A percentile compares a stretch with the other conserved stretches of the same genome.
Evolutionary conservation across 2,329 filamentous ascomycete species (phyloP).

Genomic region (Colletotrichum tabaci): DNA sequence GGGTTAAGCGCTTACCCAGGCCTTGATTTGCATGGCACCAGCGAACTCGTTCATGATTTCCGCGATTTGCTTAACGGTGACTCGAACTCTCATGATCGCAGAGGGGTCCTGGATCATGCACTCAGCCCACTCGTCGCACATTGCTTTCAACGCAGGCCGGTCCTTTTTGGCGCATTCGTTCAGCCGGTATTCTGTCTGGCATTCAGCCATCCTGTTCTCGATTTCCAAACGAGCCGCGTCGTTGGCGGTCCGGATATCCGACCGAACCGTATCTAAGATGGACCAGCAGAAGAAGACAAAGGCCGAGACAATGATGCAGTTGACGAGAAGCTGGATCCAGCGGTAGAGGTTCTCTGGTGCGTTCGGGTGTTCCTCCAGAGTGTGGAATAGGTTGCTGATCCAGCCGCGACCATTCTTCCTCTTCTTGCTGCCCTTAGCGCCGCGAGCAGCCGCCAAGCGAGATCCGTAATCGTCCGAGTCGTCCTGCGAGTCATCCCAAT

Average conservation of each 20-base stretch:
- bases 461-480: conserved; percentile 64
- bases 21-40: conserved; percentile 89
- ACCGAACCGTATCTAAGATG: conserved; percentile 78
- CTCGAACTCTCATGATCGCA: conserved; percentile 82
- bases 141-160: conserved; percentile 79
- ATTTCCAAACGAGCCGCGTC: conserved; percentile 78
- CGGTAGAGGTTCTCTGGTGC: conserved; percentile 72
- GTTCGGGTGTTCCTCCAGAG: conserved; percentile 70
- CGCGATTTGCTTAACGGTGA: conserved; percentile 90
- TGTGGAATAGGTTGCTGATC: conserved; percentile 62
- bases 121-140: conserved; percentile 85
- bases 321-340: conserved; percentile 75
- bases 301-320: conserved; percentile 70
- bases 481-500: conserved; percentile 62
- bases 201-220: conserved; percentile 80
- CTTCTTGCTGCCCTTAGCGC: conserved; percentile 41
- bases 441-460: conserved; percentile 38
- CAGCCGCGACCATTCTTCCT: conserved; percentile 48
- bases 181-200: conserved; percentile 79
- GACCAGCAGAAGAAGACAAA: conserved; percentile 75
- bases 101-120: conserved; percentile 91
- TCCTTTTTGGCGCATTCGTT: conserved; percentile 80
- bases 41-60: conserved; percentile 95
- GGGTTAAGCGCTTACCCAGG: conserved; percentile 62
- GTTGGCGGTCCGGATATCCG: conserved; percentile 82